Evolutionary conservation across 495 filamentous ascomycete species (phyloP), one percentile per base, ranked within the genome.

Genomic region (Achaetomiella virescens): DNA sequence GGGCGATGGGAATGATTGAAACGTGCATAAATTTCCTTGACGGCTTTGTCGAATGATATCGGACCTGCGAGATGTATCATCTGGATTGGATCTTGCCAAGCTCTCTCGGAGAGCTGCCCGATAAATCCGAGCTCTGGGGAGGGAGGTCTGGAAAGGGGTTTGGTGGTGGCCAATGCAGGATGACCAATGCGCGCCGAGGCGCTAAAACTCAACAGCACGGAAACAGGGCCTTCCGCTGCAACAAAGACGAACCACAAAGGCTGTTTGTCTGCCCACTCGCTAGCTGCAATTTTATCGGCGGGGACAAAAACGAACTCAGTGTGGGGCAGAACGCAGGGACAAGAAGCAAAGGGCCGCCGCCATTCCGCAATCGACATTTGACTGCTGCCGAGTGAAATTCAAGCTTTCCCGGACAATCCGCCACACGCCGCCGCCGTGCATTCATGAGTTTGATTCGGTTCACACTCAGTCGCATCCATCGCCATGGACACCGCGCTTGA

Each of bases 401-500:
- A n/a, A n/a, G n/a, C 27, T 9, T 31, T 31, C 27, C 27, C 27
- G 27, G 9, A 49, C 47, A 48, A 20, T 9, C 45, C 6, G n/a
- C 45, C 29, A 35, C 27, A 41, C 40, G 40, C 40, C 17, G 8
- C 12, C 15, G 7, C 20, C 40, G 8, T 15, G 10, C 24, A 18
- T 31, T 31, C 27, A 25, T 17, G 29, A 11, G 36, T 46, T 46
- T 46, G 44, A 46, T 31, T 31, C 27, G 27, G 5, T 31, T 31
- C 27, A 31, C 5, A 31, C 27, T 31, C 27, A 31, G 5, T 31
- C 5, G 6, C 33, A 22, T 14, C 22, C 4, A 21, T 14, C 53
- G 24, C 38, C 46, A 61, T 61, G 59, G 59, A 61, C 50, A 33
- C 41, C 24, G 55, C 55, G 12, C 51, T 61, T 36, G 55, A 61